These are phyloP conservation scores for Termitomyces sp. DNA, from an alignment of 768 basidiomycete species.

Conservation along the genomic window DNA sequence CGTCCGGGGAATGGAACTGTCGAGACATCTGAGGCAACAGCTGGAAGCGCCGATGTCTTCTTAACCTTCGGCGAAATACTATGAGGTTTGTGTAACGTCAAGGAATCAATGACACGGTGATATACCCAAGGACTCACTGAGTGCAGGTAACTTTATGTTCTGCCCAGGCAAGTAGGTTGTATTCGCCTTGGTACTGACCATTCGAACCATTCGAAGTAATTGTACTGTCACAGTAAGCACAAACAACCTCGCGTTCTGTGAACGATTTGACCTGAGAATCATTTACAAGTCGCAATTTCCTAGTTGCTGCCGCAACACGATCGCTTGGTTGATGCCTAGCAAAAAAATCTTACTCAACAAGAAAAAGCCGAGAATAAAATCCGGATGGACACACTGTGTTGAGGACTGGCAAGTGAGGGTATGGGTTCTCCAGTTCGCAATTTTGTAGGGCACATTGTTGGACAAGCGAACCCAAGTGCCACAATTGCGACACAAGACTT, in stretches of 20 bases:
- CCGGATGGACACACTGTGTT: constrained; percentile 28
- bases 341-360: constrained; percentile 1
- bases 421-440: constrained; percentile 55
- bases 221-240: constrained; percentile 43
- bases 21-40: constrained; percentile 4
- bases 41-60: constrained; percentile 1
- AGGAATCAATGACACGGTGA: neutral
- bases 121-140: constrained; percentile 7
- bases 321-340: constrained; percentile 44
- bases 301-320: constrained; percentile 57
- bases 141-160: constrained; percentile 54
- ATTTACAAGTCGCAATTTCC: constrained; percentile 60
- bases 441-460: constrained; percentile 33
- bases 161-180: constrained; percentile 58
- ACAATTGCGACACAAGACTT: constrained; percentile 58
- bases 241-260: constrained; percentile 42
- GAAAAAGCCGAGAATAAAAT: neutral
- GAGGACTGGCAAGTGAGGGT: constrained; percentile 40
- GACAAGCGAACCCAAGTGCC: constrained; percentile 59
- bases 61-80: constrained; percentile 3
- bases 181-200: constrained; percentile 57
- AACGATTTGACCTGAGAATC: constrained; percentile 57
- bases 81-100: neutral
- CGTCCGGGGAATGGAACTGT: constrained; percentile 15
- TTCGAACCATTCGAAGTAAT: constrained; percentile 31